Evolutionary conservation across 2,329 filamentous ascomycete genomes (phyloP).

Genomic region (Botryotinia convoluta): DNA sequence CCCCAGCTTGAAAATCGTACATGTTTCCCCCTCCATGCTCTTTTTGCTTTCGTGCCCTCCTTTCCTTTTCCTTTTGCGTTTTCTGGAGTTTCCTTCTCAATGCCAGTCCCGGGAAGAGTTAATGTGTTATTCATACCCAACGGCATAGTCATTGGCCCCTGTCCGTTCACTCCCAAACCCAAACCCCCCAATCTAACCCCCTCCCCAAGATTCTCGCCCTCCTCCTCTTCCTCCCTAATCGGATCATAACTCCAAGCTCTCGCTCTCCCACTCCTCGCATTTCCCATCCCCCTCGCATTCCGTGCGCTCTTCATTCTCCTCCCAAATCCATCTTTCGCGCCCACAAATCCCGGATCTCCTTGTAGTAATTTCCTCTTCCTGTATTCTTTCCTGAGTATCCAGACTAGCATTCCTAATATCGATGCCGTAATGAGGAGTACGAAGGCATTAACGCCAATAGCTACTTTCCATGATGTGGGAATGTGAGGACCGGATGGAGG

Average conservation of each 20-base stretch:
- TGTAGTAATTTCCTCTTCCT: background rate
- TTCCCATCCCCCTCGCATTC: background rate
- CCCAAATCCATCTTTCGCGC: constrained; percentile 17
- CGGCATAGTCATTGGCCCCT: background rate
- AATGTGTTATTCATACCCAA: background rate
- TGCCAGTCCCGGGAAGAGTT: background rate
- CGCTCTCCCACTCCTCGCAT: background rate
- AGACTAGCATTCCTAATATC: constrained; percentile 18
- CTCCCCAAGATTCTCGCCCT: background rate
- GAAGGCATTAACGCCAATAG: constrained; percentile 19
- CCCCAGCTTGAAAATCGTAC: constrained; percentile 15
- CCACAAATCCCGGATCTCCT: constrained; percentile 10
- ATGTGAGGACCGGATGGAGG: constrained; percentile 7
- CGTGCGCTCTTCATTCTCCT: constrained; percentile 19
- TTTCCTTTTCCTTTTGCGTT: constrained; percentile 5
- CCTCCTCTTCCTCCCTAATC: constrained; percentile 15
- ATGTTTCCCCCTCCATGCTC: constrained; percentile 14
- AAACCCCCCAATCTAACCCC: background rate
- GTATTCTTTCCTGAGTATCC: constrained; percentile 17
- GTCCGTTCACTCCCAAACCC: background rate
- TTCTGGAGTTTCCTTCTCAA: background rate
- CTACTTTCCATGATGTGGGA: constrained; percentile 20
- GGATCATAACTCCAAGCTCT: constrained; percentile 20
- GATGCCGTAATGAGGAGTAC: constrained; percentile 16
- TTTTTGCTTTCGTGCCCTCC: constrained; percentile 1